A percentile compares a stretch with the other conserved stretches of the same genome.
These are phyloP conservation scores for Nitzschia sp. DNA, from an alignment of 108 stramenopile species.

Conservation along the genomic window DNA sequence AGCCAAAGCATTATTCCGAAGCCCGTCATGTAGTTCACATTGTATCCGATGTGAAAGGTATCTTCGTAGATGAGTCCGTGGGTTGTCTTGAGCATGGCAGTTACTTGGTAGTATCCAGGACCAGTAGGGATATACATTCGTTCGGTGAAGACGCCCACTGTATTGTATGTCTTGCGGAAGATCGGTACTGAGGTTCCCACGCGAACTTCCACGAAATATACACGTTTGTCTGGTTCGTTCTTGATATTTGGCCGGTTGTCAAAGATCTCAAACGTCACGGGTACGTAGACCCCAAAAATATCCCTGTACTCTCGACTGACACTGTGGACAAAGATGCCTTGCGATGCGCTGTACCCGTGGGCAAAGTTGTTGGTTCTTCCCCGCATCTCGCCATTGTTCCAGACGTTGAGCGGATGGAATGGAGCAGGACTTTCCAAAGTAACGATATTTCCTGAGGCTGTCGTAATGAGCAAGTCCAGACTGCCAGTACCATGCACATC, in stretches of 20 bases:
- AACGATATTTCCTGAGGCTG: slow-evolving; percentile 65
- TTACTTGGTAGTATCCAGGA: slow-evolving; percentile 71
- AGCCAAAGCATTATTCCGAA: slow-evolving; percentile 67
- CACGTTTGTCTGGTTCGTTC: slow-evolving; percentile 56
- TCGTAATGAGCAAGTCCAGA: slow-evolving; percentile 77
- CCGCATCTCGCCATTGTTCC: slow-evolving; percentile 73
- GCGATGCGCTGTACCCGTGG: slow-evolving; percentile 77
- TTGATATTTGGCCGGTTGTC: slow-evolving; percentile 73
- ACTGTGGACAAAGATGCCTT: slow-evolving; percentile 80
- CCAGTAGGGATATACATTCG: slow-evolving; percentile 70
- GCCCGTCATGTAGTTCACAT: slow-evolving; percentile 80
- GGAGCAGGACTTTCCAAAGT: slow-evolving; percentile 72
- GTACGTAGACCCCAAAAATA: slow-evolving; percentile 75
- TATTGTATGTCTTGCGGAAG: slow-evolving; percentile 49
- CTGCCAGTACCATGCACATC: slow-evolving; percentile 79
- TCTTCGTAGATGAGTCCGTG: slow-evolving; percentile 84
- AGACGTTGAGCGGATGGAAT: slow-evolving; percentile 78
- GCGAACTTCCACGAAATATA: slow-evolving; percentile 69
- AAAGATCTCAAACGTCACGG: slow-evolving; percentile 81
- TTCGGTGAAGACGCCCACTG: slow-evolving; percentile 71
- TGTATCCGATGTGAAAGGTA: slow-evolving; percentile 77
- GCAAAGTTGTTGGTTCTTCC: slow-evolving; percentile 55
- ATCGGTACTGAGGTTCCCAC: slow-evolving; percentile 59
- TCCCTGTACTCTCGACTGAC: slow-evolving; percentile 72
- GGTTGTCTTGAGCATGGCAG: slow-evolving; percentile 54